Conservation (phyloP, 306 rosid species). For the Mimosa bimucronata region DNA sequence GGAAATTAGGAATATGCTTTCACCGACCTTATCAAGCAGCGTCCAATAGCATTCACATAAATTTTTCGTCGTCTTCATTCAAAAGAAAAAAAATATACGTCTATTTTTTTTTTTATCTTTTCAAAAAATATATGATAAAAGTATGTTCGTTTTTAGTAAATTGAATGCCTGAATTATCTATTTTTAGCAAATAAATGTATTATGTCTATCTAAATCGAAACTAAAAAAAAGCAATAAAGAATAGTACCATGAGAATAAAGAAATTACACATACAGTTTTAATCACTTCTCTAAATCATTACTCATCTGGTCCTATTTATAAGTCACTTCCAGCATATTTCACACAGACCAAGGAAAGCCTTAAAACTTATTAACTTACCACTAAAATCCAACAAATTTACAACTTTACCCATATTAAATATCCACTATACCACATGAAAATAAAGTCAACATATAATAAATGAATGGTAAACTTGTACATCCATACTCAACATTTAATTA, state of each 20-base stretch:
- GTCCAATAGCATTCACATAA: conserved; percentile 9
- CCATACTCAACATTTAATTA: too few relatives aligned
- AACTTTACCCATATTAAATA: too few relatives aligned
- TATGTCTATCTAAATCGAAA: not conserved
- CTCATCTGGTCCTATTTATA: too few relatives aligned
- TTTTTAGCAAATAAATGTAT: not conserved
- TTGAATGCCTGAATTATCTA: not conserved
- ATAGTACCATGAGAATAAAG: not conserved
- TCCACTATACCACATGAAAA: too few relatives aligned
- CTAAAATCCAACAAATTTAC: too few relatives aligned
- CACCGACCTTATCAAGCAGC: conserved; percentile 22
- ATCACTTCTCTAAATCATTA: not conserved
- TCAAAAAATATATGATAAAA: not conserved
- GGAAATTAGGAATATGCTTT: conserved; percentile 18
- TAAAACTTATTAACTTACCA: too few relatives aligned
- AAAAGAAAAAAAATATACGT: not conserved
- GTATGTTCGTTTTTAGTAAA: not conserved
- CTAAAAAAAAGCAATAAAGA: not conserved
- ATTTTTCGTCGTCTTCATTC: not conserved
- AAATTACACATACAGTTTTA: not conserved
- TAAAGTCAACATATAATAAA: too few relatives aligned
- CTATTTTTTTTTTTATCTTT: not conserved
- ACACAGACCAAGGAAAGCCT: too few relatives aligned
- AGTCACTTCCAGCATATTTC: too few relatives aligned
- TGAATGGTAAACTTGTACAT: too few relatives aligned